Conservation (phyloP, 2,329 filamentous ascomycete species). For the Stenocarpella maydis region DNA sequence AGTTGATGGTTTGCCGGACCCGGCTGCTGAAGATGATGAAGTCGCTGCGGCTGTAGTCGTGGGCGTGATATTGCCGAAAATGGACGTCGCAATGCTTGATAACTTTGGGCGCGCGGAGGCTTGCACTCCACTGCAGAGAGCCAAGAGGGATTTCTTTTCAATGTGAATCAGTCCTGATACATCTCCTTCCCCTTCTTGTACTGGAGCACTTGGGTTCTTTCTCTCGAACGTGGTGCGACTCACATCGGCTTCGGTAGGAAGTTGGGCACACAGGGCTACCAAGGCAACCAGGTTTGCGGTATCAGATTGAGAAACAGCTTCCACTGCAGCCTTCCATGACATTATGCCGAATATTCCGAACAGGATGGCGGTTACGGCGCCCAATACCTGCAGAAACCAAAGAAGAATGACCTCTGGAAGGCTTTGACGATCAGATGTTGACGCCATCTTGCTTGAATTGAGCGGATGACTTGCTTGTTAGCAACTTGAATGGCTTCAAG, state of each 20-base stretch:
- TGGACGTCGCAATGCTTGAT: background rate
- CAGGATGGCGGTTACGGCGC: constrained; percentile 22
- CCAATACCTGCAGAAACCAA: constrained; percentile 21
- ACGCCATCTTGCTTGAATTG: background rate
- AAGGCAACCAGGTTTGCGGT: constrained; percentile 21
- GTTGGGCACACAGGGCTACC: constrained; percentile 17
- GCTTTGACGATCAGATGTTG: background rate
- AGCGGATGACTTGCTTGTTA: no score
- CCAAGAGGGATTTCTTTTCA: background rate
- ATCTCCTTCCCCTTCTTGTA: no score
- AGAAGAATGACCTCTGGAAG: constrained; percentile 23
- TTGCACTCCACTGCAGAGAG: constrained; percentile 9
- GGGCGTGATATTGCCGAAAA: background rate
- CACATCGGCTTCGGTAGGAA: background rate
- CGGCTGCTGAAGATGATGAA: background rate
- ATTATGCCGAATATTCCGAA: constrained; percentile 19
- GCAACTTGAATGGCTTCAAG: background rate
- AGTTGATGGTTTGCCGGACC: no score
- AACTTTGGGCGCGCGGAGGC: background rate
- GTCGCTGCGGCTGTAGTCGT: background rate
- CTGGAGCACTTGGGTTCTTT: background rate
- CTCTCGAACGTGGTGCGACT: background rate
- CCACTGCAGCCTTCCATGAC: constrained; percentile 10
- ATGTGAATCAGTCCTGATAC: no score
- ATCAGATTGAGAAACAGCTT: background rate